Evolutionary conservation across 164 flowering plant genomes (phyloP).

Genomic region (Platanus orientalis): DNA sequence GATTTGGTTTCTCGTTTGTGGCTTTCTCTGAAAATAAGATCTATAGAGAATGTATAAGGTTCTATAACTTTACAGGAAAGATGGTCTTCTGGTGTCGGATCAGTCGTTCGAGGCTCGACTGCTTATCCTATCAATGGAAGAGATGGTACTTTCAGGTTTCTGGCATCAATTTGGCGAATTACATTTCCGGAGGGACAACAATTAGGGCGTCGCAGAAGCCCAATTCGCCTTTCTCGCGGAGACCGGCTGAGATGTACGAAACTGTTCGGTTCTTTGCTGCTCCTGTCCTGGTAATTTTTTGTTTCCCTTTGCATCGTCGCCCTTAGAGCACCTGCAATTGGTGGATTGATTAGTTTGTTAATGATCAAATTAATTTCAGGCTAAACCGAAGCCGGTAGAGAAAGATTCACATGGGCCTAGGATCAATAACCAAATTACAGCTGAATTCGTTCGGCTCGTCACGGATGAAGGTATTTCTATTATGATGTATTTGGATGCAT

Average conservation of each 20-base stretch:
- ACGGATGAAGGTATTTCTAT: conserved; percentile 46
- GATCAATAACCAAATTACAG: conserved; percentile 50
- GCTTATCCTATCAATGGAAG: conserved; percentile 23
- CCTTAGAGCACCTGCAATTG: not conserved
- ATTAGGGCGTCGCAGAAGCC: conserved; percentile 13
- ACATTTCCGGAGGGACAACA: conserved; percentile 6
- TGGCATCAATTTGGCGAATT: conserved; percentile 7
- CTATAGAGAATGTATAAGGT: too few relatives aligned
- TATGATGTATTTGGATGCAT: not conserved
- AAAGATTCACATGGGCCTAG: conserved; percentile 31
- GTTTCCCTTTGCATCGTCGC: not conserved
- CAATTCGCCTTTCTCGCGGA: conserved; percentile 6
- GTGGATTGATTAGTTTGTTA: not conserved
- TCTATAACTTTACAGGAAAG: not conserved
- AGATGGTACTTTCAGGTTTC: conserved; percentile 22
- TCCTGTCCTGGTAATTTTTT: conserved; percentile 48
- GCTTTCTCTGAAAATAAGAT: too few relatives aligned
- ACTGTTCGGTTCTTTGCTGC: conserved; percentile 53
- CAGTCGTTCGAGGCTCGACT: conserved; percentile 22
- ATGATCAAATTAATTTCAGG: conserved; percentile 21
- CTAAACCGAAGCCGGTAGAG: conserved; percentile 38
- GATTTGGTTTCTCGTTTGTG: too few relatives aligned
- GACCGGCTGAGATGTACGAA: conserved; percentile 15
- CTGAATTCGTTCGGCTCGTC: conserved; percentile 54
- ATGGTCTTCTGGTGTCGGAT: conserved; percentile 45